These are phyloP conservation scores for Wickerhamomyces sp. DNA, from an alignment of 1,139 yeast genomes.

Conservation along the genomic window DNA sequence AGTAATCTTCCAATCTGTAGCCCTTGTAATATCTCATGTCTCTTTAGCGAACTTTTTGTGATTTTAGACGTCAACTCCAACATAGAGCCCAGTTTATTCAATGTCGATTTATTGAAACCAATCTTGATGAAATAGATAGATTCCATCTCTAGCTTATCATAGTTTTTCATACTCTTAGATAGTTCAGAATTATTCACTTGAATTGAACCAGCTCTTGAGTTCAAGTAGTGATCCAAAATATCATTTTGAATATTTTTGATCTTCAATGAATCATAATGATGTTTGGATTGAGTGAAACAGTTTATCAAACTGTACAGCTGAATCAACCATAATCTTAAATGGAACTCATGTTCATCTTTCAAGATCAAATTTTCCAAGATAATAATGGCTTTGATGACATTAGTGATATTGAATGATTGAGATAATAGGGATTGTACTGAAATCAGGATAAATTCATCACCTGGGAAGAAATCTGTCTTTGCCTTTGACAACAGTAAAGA, in stretches of 20 bases:
- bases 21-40: slow-evolving; percentile 34
- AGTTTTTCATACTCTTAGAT: slow-evolving; percentile 30
- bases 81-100: slow-evolving; percentile 59
- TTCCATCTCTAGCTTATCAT: slow-evolving; percentile 48
- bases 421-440: slow-evolving; percentile 32
- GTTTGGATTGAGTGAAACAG: slow-evolving; percentile 43
- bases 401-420: slow-evolving; percentile 15
- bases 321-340: slow-evolving; percentile 65
- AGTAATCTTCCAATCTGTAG: slow-evolving; percentile 34
- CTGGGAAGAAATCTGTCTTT: slow-evolving; percentile 59
- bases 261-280: slow-evolving; percentile 49
- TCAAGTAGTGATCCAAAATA: slow-evolving; percentile 55
- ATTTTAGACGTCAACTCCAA: slow-evolving; percentile 42
- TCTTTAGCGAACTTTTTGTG: slow-evolving; percentile 31
- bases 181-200: slow-evolving; percentile 18
- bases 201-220: slow-evolving; percentile 41
- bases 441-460: slow-evolving; percentile 58
- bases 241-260: slow-evolving; percentile 80
- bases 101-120: slow-evolving; percentile 52
- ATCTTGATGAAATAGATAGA: slow-evolving; percentile 38
- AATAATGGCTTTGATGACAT: slow-evolving; percentile 30
- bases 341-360: slow-evolving; percentile 61
- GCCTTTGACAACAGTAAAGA: slow-evolving; percentile 33
- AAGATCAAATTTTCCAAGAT: slow-evolving; percentile 44
- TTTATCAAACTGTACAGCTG: slow-evolving; percentile 60